Conservation (phyloP, 192 early-diverging fungal species). For the Spizellomyces sp. region DNA sequence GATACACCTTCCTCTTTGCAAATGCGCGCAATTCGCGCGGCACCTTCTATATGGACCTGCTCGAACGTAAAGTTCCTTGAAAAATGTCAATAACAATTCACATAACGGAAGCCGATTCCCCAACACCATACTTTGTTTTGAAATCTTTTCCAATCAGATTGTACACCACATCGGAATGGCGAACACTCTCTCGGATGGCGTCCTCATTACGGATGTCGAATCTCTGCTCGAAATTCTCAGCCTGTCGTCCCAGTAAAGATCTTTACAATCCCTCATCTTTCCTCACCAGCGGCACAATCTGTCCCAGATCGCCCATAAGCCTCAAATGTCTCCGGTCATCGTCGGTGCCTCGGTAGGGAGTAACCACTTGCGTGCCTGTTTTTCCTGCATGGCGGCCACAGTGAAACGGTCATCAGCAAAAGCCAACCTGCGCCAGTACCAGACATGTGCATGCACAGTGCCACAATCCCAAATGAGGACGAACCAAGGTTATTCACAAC, state of each 20-base stretch:
- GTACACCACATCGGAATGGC: slow-evolving; percentile 93
- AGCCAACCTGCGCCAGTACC: background rate
- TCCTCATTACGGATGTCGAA: slow-evolving; percentile 89
- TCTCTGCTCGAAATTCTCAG: slow-evolving; percentile 46
- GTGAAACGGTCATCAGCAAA: background rate
- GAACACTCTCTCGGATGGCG: slow-evolving; percentile 78
- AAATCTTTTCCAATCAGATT: slow-evolving; percentile 93
- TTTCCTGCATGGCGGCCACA: slow-evolving; percentile 57
- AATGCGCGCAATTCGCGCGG: slow-evolving; percentile 78
- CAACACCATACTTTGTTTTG: slow-evolving; percentile 71
- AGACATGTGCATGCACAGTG: background rate
- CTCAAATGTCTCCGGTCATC: slow-evolving; percentile 87
- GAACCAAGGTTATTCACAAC: slow-evolving; percentile 87
- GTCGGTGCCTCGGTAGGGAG: slow-evolving; percentile 83
- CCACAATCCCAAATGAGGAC: background rate
- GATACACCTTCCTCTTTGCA: slow-evolving; percentile 79
- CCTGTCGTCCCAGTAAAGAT: too few species aligned
- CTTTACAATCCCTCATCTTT: background rate
- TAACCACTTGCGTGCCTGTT: slow-evolving; percentile 87
- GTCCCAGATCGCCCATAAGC: slow-evolving; percentile 92
- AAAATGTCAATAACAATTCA: background rate
- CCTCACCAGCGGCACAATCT: slow-evolving; percentile 79
- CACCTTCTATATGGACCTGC: slow-evolving; percentile 81
- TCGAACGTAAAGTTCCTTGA: slow-evolving; percentile 84
- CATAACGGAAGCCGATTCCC: background rate